Percentiles rank a stretch among this genome's conserved stretches.
phyloP scores from a whole-genome alignment of 2,329 filamentous ascomycete genomes.

The Xylariaceae sp. region DNA sequence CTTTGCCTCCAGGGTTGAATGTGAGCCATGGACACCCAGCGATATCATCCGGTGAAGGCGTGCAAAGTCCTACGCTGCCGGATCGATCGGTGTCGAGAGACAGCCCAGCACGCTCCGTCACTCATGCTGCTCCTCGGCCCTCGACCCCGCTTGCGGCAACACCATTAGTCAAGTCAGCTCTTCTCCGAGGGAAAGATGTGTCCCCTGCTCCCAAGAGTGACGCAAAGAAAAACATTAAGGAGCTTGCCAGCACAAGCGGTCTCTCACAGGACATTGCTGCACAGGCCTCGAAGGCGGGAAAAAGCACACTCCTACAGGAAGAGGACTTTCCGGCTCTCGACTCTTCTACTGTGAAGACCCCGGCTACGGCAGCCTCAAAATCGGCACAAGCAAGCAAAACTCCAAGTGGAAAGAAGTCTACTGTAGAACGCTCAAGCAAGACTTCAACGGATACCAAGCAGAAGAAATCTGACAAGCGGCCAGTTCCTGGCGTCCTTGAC shows the following conservation, averaged over 20 bases:
- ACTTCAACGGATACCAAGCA: conserved; percentile 22
- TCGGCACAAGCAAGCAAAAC: conserved; percentile 32
- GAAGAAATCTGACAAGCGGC: conserved; percentile 31
- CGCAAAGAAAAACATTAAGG: conserved; percentile 45
- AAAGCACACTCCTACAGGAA: conserved; percentile 47
- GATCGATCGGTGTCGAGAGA: conserved; percentile 16
- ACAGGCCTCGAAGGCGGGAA: conserved; percentile 36
- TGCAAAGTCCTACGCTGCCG: conserved; percentile 20
- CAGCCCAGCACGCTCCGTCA: conserved; percentile 12
- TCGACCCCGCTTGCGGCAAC: conserved; percentile 31
- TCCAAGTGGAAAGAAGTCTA: conserved; percentile 26
- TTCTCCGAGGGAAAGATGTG: conserved; percentile 20
- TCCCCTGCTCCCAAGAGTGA: conserved; percentile 20
- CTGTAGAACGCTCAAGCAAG: conserved; percentile 24
- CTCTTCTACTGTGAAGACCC: conserved; percentile 28
- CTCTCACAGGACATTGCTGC: conserved; percentile 46
- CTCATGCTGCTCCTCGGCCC: conserved; percentile 30
- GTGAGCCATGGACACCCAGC: conserved; percentile 37
- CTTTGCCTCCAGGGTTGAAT: conserved; percentile 47
- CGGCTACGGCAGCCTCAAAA: conserved; percentile 21
- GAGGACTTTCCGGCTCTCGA: conserved; percentile 63
- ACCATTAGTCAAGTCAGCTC: conserved; percentile 27
- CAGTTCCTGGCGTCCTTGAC: conserved; percentile 44
- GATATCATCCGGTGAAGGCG: conserved; percentile 19
- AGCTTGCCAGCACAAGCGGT: conserved; percentile 44